A percentile compares a stretch with the other conserved stretches of the same genome.
Conservation (phyloP, 345 rosid genomes). For the Pistacia atlantica region DNA sequence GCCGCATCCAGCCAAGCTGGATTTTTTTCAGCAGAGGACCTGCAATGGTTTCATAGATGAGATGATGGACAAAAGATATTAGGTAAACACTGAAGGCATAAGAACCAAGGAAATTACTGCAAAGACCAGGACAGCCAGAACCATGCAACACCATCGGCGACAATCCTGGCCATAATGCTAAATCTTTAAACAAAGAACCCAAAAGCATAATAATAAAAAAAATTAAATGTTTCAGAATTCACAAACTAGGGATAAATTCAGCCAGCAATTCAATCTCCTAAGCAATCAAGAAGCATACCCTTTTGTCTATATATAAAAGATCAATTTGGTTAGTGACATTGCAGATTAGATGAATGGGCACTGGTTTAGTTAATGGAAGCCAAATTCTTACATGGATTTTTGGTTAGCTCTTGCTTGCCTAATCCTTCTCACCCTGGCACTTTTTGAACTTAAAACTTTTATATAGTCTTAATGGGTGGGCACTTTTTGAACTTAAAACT, state of each 20-base stretch:
- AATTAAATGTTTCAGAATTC: neutral
- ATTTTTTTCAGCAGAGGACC: slow-evolving; percentile 45
- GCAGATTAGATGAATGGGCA: too few species aligned
- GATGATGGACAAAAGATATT: slow-evolving; percentile 1
- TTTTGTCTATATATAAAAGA: slow-evolving; percentile 18
- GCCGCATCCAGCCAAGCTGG: slow-evolving; percentile 62
- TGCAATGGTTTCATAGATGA: slow-evolving; percentile 25
- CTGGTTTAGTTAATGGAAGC: too few species aligned
- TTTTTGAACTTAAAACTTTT: too few species aligned
- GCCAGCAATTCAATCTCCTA: neutral
- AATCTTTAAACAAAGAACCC: slow-evolving; percentile 33
- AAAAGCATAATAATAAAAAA: neutral
- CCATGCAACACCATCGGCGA: slow-evolving; percentile 34
- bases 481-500: too few species aligned
- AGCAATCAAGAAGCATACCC: slow-evolving; percentile 37
- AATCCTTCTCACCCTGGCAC: too few species aligned
- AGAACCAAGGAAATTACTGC: slow-evolving; percentile 40
- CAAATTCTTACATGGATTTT: too few species aligned
- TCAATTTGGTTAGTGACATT: too few species aligned
- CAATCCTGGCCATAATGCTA: slow-evolving; percentile 61
- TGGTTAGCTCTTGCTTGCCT: too few species aligned
- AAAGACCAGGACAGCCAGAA: slow-evolving; percentile 26
- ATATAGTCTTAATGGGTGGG: too few species aligned
- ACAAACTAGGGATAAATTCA: neutral
- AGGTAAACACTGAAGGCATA: neutral